Conservation (phyloP, 2,329 filamentous ascomycete species). For the Pseudohalonectria lignicola region DNA sequence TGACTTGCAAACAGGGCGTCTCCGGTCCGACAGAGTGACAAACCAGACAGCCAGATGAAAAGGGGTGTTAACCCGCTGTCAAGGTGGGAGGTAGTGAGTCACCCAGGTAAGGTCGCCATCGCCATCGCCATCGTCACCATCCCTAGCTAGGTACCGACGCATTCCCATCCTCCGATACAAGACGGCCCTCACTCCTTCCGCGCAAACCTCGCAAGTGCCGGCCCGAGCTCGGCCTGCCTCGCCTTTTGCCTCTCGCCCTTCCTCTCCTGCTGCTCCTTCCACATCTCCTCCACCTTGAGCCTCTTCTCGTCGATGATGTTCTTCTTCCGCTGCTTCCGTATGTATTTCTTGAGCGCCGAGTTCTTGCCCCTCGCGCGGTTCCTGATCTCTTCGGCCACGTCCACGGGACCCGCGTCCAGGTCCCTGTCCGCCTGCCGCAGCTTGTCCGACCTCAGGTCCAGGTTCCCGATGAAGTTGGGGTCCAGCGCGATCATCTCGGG, state of each 20-base stretch:
- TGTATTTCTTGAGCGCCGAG: slow-evolving; percentile 73
- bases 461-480: slow-evolving; percentile 79
- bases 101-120: not conserved
- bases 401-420: slow-evolving; percentile 56
- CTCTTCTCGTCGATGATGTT: slow-evolving; percentile 96
- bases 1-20: no score
- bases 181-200: slow-evolving; percentile 43
- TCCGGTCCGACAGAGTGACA: no score
- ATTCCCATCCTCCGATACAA: slow-evolving; percentile 1
- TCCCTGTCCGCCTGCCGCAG: slow-evolving; percentile 69
- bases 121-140: no score
- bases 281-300: slow-evolving; percentile 73
- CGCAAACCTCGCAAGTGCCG: slow-evolving; percentile 77
- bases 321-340: slow-evolving; percentile 83
- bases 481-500: slow-evolving; percentile 96
- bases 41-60: no score
- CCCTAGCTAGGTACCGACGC: no score
- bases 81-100: no score
- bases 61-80: no score
- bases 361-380: slow-evolving; percentile 86
- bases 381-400: slow-evolving; percentile 49
- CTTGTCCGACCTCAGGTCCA: slow-evolving; percentile 72
- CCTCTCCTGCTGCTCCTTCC: slow-evolving; percentile 59
- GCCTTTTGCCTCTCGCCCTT: slow-evolving; percentile 52
- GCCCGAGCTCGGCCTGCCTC: slow-evolving; percentile 65